Conservation (phyloP, 257 asterid species). For the Forsythia suspensa region DNA sequence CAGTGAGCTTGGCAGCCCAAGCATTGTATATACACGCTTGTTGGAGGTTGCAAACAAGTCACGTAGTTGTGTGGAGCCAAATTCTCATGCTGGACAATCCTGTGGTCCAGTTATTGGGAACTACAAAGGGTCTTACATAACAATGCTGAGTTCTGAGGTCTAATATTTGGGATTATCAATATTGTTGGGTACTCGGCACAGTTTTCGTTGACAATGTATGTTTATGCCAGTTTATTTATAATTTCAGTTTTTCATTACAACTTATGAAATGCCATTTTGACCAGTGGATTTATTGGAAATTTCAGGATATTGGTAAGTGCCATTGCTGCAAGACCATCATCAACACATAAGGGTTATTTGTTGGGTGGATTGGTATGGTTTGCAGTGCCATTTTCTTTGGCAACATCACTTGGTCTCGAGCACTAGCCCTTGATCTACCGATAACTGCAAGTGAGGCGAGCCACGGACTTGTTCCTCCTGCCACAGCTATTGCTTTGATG, state of each 20-base stretch:
- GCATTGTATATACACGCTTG: conserved; percentile 56
- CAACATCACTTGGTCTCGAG: conserved; percentile 89
- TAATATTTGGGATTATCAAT: conserved; percentile 88
- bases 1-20: conserved; percentile 86
- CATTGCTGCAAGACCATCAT: conserved; percentile 94
- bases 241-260: background rate
- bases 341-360: conserved; percentile 90
- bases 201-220: conserved; percentile 90
- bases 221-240: background rate
- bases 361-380: conserved; percentile 93
- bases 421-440: conserved; percentile 88
- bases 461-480: conserved; percentile 90
- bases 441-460: conserved; percentile 79
- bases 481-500: conserved; percentile 92
- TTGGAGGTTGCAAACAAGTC: conserved; percentile 72
- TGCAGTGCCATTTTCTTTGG: conserved; percentile 93
- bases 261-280: background rate
- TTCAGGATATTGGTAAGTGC: conserved; percentile 89
- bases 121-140: conserved; percentile 73
- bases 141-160: conserved; percentile 90
- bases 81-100: conserved; percentile 64
- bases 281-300: background rate
- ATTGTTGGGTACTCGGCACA: conserved; percentile 90
- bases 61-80: conserved; percentile 63
- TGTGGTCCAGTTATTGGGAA: conserved; percentile 85